Base-by-base conservation (phyloP, 2,329 filamentous ascomycete genomes). In the Epichloe festucae region DNA sequence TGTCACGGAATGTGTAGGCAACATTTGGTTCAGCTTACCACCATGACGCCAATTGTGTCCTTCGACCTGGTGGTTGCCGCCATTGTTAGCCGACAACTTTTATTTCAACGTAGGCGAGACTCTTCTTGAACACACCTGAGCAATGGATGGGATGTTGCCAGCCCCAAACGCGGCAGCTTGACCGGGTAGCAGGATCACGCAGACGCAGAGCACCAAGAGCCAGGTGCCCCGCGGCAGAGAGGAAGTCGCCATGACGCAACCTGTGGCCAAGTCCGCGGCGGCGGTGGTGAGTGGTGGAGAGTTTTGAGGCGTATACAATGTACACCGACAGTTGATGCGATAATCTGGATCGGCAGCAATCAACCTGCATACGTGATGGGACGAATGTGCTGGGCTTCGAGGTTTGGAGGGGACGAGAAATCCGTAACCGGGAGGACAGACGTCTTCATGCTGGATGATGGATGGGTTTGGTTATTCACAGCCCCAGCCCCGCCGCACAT, bases 1-100 rank as follows among this genome's bases (percentile, higher is more conserved):
- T 7, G 36, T 4, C 39, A 35, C 7, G 15, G 15, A 46, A 36
- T 23, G 41, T n/a, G 43, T 27, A 19, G 43, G 43, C 36, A 23
- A 14, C 36, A 15, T 39, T 21, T 21, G 27, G 35, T 41, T 21
- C 36, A 53, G 56, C 64, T 48, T 61, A 77, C 78, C 78, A 67
- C 82, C 82, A 74, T 85, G 82, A 45, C 82, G 77, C 76, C 81
- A 85, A 64, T 85, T 85, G 64, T 77, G 73, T 15, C 82, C 82
- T 63, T 86, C 82, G 50, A 84, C 76, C 67, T 82, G 70, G 15
- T 70, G 10, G 40, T 14, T 10, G 15, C 10, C 12, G 40, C 21
- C 10, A 21, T n/a, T 4, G 48, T 50, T 23, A 43, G 41, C 21
- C 4, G 31, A 19, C 7, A 19, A 10, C 15, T 48, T 40, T 19